A percentile compares a stretch with the other conserved stretches of the same genome.
These are phyloP conservation scores for Monilinia fructicola DNA, from an alignment of 2,329 filamentous ascomycete species.

Conservation along the genomic window DNA sequence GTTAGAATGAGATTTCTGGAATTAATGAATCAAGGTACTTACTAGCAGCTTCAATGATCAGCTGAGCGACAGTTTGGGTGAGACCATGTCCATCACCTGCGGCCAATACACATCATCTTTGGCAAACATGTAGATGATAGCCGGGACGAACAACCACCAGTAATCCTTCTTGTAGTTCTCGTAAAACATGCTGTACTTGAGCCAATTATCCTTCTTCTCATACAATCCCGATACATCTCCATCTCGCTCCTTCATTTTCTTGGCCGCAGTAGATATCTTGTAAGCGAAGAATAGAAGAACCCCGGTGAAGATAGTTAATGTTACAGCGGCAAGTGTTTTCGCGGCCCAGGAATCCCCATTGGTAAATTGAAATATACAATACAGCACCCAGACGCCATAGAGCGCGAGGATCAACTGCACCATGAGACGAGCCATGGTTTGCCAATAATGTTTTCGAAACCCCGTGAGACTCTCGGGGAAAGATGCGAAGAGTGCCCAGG, in stretches of 20 bases:
- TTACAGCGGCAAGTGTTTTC: conserved; percentile 78
- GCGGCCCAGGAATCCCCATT: conserved; percentile 93
- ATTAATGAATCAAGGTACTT: conserved; percentile 25
- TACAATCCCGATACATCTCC: conserved; percentile 74
- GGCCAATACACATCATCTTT: conserved; percentile 85
- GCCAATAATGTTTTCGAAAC: conserved; percentile 97
- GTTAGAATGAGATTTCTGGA: conserved; percentile 2
- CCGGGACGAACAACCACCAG: conserved; percentile 95
- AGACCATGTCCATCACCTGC: conserved; percentile 83
- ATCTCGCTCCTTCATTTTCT: conserved; percentile 69
- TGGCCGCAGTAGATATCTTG: conserved; percentile 77
- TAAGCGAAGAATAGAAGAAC: conserved; percentile 80
- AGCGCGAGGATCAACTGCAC: conserved; percentile 87
- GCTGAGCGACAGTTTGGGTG: conserved; percentile 73
- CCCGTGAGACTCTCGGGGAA: conserved; percentile 77
- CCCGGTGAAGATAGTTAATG: conserved; percentile 75
- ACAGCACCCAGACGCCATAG: conserved; percentile 93
- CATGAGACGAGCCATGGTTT: conserved; percentile 82
- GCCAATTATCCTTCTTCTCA: conserved; percentile 86
- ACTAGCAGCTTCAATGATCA: conserved; percentile 71
- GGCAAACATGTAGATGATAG: conserved; percentile 85
- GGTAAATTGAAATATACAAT: conserved; percentile 95
- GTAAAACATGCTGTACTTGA: conserved; percentile 97
- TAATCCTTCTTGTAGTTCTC: conserved; percentile 91
- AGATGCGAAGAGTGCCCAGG: conserved; percentile 84